These are phyloP conservation scores for Quercus dentata DNA, from an alignment of 306 rosid genomes.

Conservation along the genomic window DNA sequence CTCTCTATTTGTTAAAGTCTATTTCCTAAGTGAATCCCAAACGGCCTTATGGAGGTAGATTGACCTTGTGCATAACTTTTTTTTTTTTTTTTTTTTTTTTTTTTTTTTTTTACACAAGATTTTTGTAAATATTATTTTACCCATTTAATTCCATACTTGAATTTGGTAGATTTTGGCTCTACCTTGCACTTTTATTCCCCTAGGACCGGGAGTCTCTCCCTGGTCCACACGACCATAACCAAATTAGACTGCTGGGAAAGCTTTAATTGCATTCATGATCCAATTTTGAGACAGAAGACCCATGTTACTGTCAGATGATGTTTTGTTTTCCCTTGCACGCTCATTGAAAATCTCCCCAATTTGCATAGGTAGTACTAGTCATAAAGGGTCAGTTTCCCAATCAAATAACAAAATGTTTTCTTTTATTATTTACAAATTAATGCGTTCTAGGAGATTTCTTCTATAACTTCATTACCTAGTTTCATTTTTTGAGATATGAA, in stretches of 20 bases:
- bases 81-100: no score
- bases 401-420: neutral
- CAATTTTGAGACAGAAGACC: slow-evolving; percentile 4
- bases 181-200: neutral
- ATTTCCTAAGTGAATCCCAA: no score
- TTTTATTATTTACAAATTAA: neutral
- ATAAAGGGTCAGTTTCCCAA: neutral
- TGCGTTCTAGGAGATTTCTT: no score
- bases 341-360: neutral
- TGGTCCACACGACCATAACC: neutral
- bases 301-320: neutral
- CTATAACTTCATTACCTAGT: no score
- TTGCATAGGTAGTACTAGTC: no score
- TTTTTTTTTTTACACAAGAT: no score
- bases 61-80: no score
- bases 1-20: no score
- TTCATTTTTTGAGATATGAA: no score
- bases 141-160: no score
- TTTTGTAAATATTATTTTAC: no score
- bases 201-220: neutral
- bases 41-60: no score
- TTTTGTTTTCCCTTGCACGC: neutral
- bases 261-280: neutral
- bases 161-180: neutral
- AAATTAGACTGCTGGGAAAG: neutral